Base-by-base conservation (phyloP, 2,329 filamentous ascomycete species). In the Colletotrichum tofieldiae region DNA sequence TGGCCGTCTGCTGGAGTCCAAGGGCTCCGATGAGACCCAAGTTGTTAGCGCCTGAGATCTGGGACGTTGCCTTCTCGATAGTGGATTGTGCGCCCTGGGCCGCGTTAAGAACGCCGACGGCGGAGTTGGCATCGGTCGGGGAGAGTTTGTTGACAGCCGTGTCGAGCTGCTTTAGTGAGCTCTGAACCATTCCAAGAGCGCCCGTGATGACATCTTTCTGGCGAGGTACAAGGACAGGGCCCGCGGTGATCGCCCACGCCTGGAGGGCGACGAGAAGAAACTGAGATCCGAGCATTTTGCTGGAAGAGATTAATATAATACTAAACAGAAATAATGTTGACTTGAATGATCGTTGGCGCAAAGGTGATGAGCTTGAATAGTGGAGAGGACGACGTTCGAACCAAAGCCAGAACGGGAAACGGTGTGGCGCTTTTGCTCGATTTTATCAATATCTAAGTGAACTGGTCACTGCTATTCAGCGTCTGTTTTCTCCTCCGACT, bases 241-340 rank as follows among this genome's bases (percentile, higher is more conserved):
- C 52, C 23, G 70, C 70, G 54, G 70, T 20, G 54, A 72, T 70
- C 52, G 59, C 70, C 70, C 60, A 72, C 65, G 60, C 65, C 59
- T 72, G 65, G 29, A 72, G 65, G 47, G 70, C 59, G 54, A 60
- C 66, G 32, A 56, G 32, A 52, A 72, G 54, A n/a, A 72, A 20
- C 32, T 47, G 54, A 6, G 68, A 35, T 6, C 39, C 60, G 47
- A 60, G 43, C 65, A 72, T 70, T 69, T 69, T 45, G 11, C 18
- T 26, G 41, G 9, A 26, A 18, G 16, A 62, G 20, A 67, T 67
- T 62, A 62, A 14, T 18, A 39, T 43, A 5, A 29, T 60, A 39
- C 39, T 41, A 49, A 12, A 60, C 14, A 52, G 39, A 23, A 52
- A 43, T n/a, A 29, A 9, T n/a, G 18, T 37, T 43, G 54, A 49